These are phyloP conservation scores for Silene conica DNA, from an alignment of 148 eudicot species.

Conservation along the genomic window DNA sequence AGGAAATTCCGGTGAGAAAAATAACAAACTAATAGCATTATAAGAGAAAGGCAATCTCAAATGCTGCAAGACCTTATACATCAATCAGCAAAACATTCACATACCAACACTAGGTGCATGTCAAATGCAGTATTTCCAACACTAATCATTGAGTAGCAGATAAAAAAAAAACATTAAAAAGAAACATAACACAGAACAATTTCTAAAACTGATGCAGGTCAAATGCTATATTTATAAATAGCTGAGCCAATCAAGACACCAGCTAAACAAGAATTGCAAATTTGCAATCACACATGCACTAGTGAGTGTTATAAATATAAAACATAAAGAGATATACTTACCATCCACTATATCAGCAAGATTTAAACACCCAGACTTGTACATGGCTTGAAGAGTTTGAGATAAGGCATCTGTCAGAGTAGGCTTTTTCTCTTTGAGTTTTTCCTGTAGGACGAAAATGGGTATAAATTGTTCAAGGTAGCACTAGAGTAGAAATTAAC, in stretches of 20 bases:
- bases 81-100: background rate
- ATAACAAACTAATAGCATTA: too few relatives aligned
- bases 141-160: background rate
- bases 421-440: constrained; percentile 96
- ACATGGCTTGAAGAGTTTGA: constrained; percentile 92
- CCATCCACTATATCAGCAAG: constrained; percentile 88
- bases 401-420: constrained; percentile 69
- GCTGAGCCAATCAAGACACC: background rate
- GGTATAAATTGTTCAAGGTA: constrained; percentile 7
- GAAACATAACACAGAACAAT: background rate
- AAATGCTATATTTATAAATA: background rate
- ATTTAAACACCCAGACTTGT: constrained; percentile 91
- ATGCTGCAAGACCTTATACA: too few relatives aligned
- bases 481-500: background rate
- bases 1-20: background rate
- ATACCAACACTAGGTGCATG: background rate
- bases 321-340: constrained; percentile 21
- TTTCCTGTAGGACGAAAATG: constrained; percentile 54
- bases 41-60: too few relatives aligned
- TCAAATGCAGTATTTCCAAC: background rate
- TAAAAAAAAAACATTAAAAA: background rate
- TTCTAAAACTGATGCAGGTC: background rate
- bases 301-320: background rate
- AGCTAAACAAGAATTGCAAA: background rate
- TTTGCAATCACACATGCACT: too few relatives aligned